Evolutionary conservation across 176 grass and related monocot genomes (phyloP).

Genomic region (Paspalum notatum): DNA sequence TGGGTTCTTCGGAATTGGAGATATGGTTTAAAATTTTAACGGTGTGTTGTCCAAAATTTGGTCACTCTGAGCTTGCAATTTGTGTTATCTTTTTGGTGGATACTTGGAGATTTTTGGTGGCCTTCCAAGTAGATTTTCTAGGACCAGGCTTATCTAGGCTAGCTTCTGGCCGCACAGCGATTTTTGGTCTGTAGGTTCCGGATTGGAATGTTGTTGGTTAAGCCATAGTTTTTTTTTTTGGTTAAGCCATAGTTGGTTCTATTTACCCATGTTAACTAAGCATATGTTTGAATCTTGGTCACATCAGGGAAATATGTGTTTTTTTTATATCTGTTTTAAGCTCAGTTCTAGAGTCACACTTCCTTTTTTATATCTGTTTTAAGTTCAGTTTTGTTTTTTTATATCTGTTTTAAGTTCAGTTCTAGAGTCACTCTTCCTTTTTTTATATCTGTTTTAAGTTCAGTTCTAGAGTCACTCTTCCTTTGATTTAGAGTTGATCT

Average conservation of each 20-base stretch:
- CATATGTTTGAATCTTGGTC: slow-evolving; percentile 13
- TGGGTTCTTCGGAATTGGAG: not conserved
- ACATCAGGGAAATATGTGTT: not conserved
- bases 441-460: slow-evolving; percentile 11
- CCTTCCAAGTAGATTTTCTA: slow-evolving; percentile 1
- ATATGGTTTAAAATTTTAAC: slow-evolving; percentile 35
- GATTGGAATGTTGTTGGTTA: slow-evolving; percentile 3
- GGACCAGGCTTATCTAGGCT: slow-evolving; percentile 12
- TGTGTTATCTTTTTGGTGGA: slow-evolving; percentile 6
- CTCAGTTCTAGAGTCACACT: no score
- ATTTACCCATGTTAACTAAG: not conserved
- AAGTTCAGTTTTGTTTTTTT: no score
- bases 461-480: slow-evolving; percentile 2
- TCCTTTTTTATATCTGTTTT: no score
- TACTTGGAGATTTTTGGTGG: not conserved
- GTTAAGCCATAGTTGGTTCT: not conserved
- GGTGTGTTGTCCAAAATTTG: slow-evolving; percentile 3
- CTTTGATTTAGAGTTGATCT: slow-evolving; percentile 22
- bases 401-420: no score
- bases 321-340: no score
- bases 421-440: no score
- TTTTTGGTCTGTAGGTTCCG: slow-evolving; percentile 27
- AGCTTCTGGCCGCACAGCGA: not conserved
- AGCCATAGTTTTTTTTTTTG: no score
- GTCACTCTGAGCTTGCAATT: slow-evolving; percentile 12